Conservation (phyloP, 352 stramenopile genomes). For the Phytopythium vexans region DNA sequence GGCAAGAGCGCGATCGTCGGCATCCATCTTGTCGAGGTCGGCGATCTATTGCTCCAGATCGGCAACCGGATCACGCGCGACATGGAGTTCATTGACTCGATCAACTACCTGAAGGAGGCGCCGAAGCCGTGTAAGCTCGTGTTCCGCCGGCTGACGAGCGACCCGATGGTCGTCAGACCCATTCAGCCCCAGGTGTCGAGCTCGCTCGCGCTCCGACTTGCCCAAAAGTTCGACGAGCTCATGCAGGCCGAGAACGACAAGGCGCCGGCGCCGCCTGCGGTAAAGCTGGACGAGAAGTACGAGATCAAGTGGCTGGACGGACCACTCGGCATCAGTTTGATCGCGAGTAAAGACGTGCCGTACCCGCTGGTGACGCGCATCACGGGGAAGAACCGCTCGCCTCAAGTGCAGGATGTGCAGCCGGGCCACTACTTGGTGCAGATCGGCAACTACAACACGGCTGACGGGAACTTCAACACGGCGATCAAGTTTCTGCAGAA, state of each 20-base stretch:
- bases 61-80: constrained; percentile 61
- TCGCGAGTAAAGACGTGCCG: constrained; percentile 84
- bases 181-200: constrained; percentile 74
- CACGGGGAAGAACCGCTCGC: constrained; percentile 85
- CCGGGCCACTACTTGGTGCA: constrained; percentile 86
- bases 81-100: constrained; percentile 84
- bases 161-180: constrained; percentile 77
- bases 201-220: constrained; percentile 62
- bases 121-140: constrained; percentile 74
- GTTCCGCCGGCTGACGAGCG: constrained; percentile 61
- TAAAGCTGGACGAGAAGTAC: constrained; percentile 83
- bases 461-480: constrained; percentile 85
- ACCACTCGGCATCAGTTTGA: constrained; percentile 82
- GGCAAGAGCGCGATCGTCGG: constrained; percentile 82
- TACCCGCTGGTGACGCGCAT: constrained; percentile 86
- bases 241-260: constrained; percentile 70
- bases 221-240: constrained; percentile 77
- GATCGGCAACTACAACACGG: constrained; percentile 82
- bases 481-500: constrained; percentile 89
- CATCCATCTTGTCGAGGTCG: constrained; percentile 83
- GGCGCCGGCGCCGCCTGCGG: constrained; percentile 48
- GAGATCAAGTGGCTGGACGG: constrained; percentile 87
- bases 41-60: constrained; percentile 77
- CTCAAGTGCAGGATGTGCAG: constrained; percentile 84
- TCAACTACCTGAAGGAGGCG: constrained; percentile 79